Evolutionary conservation across 306 rosid genomes (phyloP), one percentile per base, ranked within the genome.

Genomic region (Trifolium fragiferum): DNA sequence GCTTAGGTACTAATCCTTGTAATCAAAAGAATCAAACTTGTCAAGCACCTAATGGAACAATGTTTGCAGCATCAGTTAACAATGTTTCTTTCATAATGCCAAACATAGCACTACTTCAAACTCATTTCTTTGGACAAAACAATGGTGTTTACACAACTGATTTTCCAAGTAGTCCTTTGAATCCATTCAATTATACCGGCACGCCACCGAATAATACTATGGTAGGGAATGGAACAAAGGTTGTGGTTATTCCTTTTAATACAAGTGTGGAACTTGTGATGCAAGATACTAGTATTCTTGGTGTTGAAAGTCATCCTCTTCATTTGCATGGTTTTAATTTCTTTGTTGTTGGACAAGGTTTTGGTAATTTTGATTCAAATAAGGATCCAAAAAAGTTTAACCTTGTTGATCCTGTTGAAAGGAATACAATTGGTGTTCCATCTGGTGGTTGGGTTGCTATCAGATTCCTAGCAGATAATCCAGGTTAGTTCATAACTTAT

Each of bases 301-400:
- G 87, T 25, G 87, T 74, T 0, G 93, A 88, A 54, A 86, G 83
- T 38, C 89, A 90, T 63, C 93, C 96, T 55, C 82, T 90, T 13
- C 96, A 86, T 84, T 81, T 88, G 65, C 96, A 87, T 82, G 96
- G 96, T 1, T 88, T 81, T 38, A 86, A 90, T 58, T 88, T 88
- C 86, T 83, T 90, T 70, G 87, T 90, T 27, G 87, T 88, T 6
- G 91, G 93, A 0, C 89, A 84, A 80, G 96, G 93, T 3, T 88
- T 87, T 75, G 91, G 96, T 1, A 90, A 90, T 72, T 90, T 80
- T 12, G 80, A 90, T 54, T 71, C 76, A 3, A 88, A 75, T 30
- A 78, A 80, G 21, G 91, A 87, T 58, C 89, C 88, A 11, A 4
- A 10, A 54, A 82, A 74, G 0, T 91, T 69, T 80, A 89, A 84